Evolutionary conservation across 164 flowering plant species (phyloP), one percentile per base, ranked within the genome.

Genomic region (Houttuynia cordata): DNA sequence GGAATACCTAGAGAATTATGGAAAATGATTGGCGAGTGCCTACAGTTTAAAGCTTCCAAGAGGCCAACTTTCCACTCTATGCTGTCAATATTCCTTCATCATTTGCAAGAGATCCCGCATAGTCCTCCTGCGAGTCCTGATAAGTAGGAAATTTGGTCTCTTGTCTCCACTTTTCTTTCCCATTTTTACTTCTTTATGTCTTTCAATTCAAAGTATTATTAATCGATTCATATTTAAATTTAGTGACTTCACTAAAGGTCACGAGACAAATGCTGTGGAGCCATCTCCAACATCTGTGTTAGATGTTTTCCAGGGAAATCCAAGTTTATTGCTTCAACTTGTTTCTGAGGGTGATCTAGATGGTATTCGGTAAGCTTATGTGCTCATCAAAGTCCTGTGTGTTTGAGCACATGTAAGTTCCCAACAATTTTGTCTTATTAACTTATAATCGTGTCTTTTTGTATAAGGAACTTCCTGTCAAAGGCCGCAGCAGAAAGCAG

Each of bases 21-120:
- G 99, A 88, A 85, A 75, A 94, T 94, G 99, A 80, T 94, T 74
- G 99, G 99, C 66, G 99, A 94, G 14, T 94, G 99, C 76, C 73
- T 94, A 52, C 96, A 86, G 76, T 88, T 83, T 70, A 91, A 85
- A 76, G 81, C 95, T 62, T 79, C 96, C 18, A 91, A 71, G 75
- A 82, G 97, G 60, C 99, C 99, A 49, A 80, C 86, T 37, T 94
- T 94, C 70, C 84, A 66, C 80, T 74, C 89, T 64, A 90, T 94
- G 95, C 71, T 94, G 57, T 78, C 83, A 54, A 86, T 70, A 65
- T 94, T 90, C 66, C 96, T 90, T 62, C 91, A 87, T 42, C 93
- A 91, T 80, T 82, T 91, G 76, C 96, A 91, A 84, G 93, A 81
- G 74, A 76, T 94, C 64, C 99, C 99, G 65, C 91, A 89, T 62